phyloP scores from a whole-genome alignment of 257 asterid species.

The Solanum appendiculatum region DNA sequence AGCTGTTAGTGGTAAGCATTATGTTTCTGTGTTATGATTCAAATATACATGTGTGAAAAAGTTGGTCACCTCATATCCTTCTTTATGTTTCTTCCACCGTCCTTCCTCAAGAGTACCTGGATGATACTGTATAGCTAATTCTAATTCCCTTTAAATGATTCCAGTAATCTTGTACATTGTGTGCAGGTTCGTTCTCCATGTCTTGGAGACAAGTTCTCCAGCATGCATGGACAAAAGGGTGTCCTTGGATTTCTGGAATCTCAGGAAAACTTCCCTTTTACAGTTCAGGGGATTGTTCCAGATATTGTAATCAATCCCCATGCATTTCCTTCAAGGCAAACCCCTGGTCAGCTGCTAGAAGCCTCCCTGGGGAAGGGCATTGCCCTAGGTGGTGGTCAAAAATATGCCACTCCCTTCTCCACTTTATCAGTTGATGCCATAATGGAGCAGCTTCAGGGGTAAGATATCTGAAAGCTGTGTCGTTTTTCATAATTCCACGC shows the following conservation, averaged over 20 bases:
- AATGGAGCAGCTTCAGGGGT: slow-evolving; percentile 79
- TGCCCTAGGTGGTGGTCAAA: slow-evolving; percentile 69
- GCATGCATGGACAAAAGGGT: slow-evolving; percentile 99
- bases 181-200: slow-evolving; percentile 88
- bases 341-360: slow-evolving; percentile 93
- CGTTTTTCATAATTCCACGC: not conserved
- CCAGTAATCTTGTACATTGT: not conserved
- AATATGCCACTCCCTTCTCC: slow-evolving; percentile 88
- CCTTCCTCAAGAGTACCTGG: not conserved
- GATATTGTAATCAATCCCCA: slow-evolving; percentile 94
- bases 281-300: slow-evolving; percentile 80
- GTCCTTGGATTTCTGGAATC: slow-evolving; percentile 85
- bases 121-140: not conserved
- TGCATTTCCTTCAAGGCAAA: slow-evolving; percentile 95
- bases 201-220: slow-evolving; percentile 87
- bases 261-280: slow-evolving; percentile 87
- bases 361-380: slow-evolving; percentile 84
- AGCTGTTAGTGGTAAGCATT: not conserved
- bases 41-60: not conserved
- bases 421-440: slow-evolving; percentile 64
- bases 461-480: not conserved
- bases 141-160: not conserved
- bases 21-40: not conserved
- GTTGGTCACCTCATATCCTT: not conserved
- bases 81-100: not conserved